Evolutionary conservation across 805 yeast genomes (phyloP).

Genomic region (Wickerhamiella spandovensis): DNA sequence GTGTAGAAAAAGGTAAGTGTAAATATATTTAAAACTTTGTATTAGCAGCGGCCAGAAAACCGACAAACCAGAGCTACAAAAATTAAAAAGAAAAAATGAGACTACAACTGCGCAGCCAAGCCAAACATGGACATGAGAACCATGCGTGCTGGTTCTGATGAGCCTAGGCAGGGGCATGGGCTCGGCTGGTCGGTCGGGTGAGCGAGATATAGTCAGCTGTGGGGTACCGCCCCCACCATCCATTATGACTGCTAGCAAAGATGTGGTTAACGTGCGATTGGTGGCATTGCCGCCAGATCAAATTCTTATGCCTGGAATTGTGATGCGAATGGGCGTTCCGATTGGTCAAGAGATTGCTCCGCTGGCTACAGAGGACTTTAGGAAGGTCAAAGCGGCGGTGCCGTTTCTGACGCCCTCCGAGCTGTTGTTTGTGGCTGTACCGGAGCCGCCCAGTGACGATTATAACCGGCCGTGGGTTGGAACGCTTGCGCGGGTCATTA

Average conservation of each 20-base stretch:
- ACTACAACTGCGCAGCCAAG: too few species aligned
- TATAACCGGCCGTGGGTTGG: slow-evolving; percentile 7
- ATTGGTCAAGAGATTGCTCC: background rate
- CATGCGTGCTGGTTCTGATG: too few species aligned
- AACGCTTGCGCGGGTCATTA: slow-evolving; percentile 15
- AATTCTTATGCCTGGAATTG: slow-evolving; percentile 9
- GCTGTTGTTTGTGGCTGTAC: slow-evolving; percentile 6
- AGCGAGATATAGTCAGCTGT: background rate
- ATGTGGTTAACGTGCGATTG: background rate
- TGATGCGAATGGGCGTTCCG: slow-evolving; percentile 5
- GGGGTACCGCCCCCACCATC: background rate
- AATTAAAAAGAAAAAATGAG: too few species aligned
- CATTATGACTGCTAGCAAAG: background rate
- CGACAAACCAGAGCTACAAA: too few species aligned
- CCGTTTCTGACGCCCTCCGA: slow-evolving; percentile 1
- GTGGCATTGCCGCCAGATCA: slow-evolving; percentile 5
- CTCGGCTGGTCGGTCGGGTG: too few species aligned
- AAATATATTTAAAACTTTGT: too few species aligned
- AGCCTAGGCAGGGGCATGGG: too few species aligned
- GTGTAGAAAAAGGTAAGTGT: too few species aligned
- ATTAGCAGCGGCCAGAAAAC: too few species aligned
- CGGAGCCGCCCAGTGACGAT: slow-evolving; percentile 1
- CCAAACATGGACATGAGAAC: background rate
- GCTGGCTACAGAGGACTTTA: background rate
- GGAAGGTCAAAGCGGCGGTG: background rate